Percentiles rank a stretch among this genome's conserved stretches.
Evolutionary conservation across 345 rosid species (phyloP).

Genomic region (Citrus maxima): DNA sequence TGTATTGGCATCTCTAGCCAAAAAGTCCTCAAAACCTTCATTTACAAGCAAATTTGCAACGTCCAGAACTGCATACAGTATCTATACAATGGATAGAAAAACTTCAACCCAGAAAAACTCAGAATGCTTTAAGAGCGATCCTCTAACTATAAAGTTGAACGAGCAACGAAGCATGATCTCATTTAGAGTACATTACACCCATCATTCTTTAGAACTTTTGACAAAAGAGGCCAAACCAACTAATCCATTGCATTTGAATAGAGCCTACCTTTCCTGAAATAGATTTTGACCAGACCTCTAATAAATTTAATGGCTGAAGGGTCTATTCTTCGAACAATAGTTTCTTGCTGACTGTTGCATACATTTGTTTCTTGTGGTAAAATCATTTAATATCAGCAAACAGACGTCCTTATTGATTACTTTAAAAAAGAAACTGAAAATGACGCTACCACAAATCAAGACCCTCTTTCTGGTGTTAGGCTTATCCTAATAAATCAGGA

Average conservation of each 20-base stretch:
- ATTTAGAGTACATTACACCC: neutral
- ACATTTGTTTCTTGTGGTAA: neutral
- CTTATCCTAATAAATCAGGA: neutral
- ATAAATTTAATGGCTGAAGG: neutral
- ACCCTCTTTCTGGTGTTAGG: neutral
- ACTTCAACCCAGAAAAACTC: neutral
- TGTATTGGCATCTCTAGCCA: slow-evolving; percentile 46
- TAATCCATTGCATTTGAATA: neutral
- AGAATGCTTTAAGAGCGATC: neutral
- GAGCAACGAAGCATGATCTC: neutral
- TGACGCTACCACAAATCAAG: neutral
- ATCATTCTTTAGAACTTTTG: neutral
- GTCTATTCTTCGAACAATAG: no score
- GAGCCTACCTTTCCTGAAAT: neutral
- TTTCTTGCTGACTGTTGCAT: neutral
- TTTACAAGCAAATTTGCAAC: neutral
- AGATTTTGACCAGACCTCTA: neutral
- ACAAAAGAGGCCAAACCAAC: neutral
- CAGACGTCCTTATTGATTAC: neutral
- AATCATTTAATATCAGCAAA: neutral
- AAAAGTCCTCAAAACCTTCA: slow-evolving; percentile 19
- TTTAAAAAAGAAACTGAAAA: no score
- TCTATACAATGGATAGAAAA: neutral
- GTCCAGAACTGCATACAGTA: neutral
- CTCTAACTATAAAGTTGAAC: neutral